Base-by-base conservation (phyloP, 371 early-diverging fungal species). In the Saksenaea vasiformis region DNA sequence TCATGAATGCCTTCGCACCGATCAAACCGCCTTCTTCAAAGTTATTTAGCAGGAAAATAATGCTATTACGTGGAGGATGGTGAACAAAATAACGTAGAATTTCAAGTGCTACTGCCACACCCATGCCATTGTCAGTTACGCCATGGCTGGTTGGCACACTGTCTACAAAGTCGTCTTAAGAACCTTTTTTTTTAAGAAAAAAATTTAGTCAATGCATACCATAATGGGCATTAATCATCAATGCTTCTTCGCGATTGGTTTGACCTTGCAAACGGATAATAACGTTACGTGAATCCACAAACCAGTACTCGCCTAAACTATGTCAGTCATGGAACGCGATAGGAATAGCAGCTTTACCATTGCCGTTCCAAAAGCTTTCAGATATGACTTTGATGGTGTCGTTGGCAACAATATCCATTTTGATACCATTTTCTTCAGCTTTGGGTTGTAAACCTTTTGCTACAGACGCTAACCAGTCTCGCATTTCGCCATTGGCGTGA, bases 41-140 rank as follows among this genome's bases (percentile, higher is more conserved):
- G 67, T 94, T 92, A 71, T 94, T 93, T 57, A 95, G 91, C 72
- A 92, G 84, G 70, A 96, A 87, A 22, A 96, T 82, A 56, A 93
- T 81, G 14, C 82, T 79, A 60, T 84, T 75, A 54, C 74, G 71
- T 66, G 83, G 79, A 47, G 85, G 89, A 43, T 85, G 77, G 22
- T 67, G 67, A n/a, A 83, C 73, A 65, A 90, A 79, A 44, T 86
- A 88, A 36, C 90, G 83, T 54, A 89, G 58, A 53, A 86, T 71
- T 71, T 93, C 95, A 15, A 96, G 68, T 54, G 85, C 83, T 13
- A 84, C 86, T 2, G 79, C 86, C 4, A 92, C 87, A 31, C 89
- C 87, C 41, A 94, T 87, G 8, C 94, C 95, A 69, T 93, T 89
- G 68, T 96, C 96, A 13, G 90, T 91, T 17, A 90, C 93, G 57